Base-by-base conservation (phyloP, 768 basidiomycete species). In the Kwoniella europaea region DNA sequence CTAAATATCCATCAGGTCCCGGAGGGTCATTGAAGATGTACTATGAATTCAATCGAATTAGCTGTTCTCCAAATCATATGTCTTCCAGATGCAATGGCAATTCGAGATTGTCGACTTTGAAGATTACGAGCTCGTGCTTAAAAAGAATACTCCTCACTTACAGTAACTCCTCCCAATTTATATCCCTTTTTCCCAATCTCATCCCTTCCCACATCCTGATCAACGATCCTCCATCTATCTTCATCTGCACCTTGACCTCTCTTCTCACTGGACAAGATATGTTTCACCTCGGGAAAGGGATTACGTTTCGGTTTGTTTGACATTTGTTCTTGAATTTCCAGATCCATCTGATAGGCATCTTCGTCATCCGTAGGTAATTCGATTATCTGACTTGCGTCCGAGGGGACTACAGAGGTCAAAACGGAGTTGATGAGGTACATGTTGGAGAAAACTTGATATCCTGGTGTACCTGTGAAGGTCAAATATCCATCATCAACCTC, bases 21-120 rank as follows among this genome's bases (percentile, higher is more conserved):
- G 75, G 74, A 20, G 56, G 69, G 54, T 79, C 78, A 59, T 76
- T 76, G 66, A 79, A 79, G 63, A 79, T 75, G 63, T 79, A 79
- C 77, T 78, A 35, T 20, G 10, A n/a, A 44, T 20, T 63, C 46
- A 63, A 6, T 10, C 4, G 24, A 4, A 18, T 15, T 24, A 46
- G 29, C 22, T 35, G 35, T 35, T 35, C 35, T 35, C 3, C 6
- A 35, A 7, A 35, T 35, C 35, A 35, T 35, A 65, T 16, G 27
- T 35, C 12, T 22, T 24, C 20, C 41, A 27, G n/a, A 20, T 42
- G 20, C 63, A 4, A 20, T 35, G 35, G 35, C 35, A 6, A 9
- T 35, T 35, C 35, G 35, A 35, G 35, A 7, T 7, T 35, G 35
- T 35, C 7, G 9, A 22, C 27, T 15, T 20, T 29, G 4, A 9